phyloP scores from a whole-genome alignment of 495 filamentous ascomycete genomes.

The Penicillium lividum region DNA sequence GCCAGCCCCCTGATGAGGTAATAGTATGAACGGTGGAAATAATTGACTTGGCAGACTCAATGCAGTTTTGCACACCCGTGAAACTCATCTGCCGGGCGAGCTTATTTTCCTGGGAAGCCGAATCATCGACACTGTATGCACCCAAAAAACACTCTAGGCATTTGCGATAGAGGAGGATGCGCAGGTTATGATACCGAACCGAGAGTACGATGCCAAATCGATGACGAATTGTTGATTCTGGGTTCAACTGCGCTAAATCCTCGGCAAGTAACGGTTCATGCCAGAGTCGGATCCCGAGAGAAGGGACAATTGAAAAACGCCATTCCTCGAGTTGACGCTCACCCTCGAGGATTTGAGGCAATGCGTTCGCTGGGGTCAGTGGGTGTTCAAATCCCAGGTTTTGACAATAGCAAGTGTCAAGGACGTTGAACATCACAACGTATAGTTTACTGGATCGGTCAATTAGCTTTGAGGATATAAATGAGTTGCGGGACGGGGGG shows the following conservation, averaged over 20 bases:
- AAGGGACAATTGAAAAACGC: slow-evolving; percentile 10
- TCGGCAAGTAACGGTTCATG: slow-evolving; percentile 12
- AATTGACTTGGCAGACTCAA: slow-evolving; percentile 34
- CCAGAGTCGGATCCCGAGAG: slow-evolving; percentile 10
- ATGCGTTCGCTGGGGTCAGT: slow-evolving; percentile 1
- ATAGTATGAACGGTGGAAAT: slow-evolving; percentile 35
- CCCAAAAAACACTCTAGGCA: slow-evolving; percentile 35
- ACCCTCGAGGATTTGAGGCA: slow-evolving; percentile 13
- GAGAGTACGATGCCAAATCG: slow-evolving; percentile 33
- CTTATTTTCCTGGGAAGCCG: slow-evolving; percentile 18
- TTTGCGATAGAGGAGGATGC: slow-evolving; percentile 35
- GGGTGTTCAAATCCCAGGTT: slow-evolving; percentile 15
- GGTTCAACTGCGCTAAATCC: slow-evolving; percentile 9
- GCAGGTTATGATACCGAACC: slow-evolving; percentile 38
- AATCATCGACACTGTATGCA: slow-evolving; percentile 27
- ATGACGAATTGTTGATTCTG: slow-evolving; percentile 4
- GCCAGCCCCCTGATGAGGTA: slow-evolving; percentile 11
- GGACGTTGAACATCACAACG: slow-evolving; percentile 12
- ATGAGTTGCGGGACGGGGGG: not conserved
- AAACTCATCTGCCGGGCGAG: slow-evolving; percentile 32
- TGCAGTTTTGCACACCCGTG: slow-evolving; percentile 36
- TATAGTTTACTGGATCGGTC: slow-evolving; percentile 6
- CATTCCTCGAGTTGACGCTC: slow-evolving; percentile 13
- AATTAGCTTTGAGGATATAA: not conserved
- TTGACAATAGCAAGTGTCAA: slow-evolving; percentile 15